Evolutionary conservation across 192 early-diverging fungal genomes (phyloP), one percentile per base, ranked within the genome.

Genomic region (Entomortierella lignicola): DNA sequence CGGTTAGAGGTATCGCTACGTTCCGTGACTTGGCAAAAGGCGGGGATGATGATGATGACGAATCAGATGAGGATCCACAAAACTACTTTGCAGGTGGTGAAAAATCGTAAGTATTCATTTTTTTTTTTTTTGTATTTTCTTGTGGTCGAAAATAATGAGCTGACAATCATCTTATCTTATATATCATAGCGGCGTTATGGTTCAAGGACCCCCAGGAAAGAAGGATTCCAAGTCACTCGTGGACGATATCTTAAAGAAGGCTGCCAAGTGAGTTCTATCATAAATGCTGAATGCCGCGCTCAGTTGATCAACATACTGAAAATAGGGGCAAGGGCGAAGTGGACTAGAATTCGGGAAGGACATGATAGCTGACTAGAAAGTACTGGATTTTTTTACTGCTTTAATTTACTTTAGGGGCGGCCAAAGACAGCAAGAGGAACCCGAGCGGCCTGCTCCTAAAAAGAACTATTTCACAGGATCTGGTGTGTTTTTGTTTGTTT

Each of bases 61-160:
- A 72, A 11, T 57, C 81, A 18, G 84, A 91, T 23, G 84, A 89
- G 15, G 91, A 91, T 25, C 69, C 66, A 20, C 81, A 92, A 68
- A 90, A 92, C 65, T 95, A 89, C 69, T 99, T 92, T 87, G 90
- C 96, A 21, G 98, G 97, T 6, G 98, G 98, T 31, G 97, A 98
- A 81, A 94, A 94, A 79, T 96, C 94, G 83, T 96, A 88, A n/a
- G 95, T 91, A 44, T 2, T 53, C 55, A 72, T 30, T 25, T n/a
- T n/a, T n/a, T n/a, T n/a, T n/a, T n/a, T n/a, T n/a, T n/a, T n/a
- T n/a, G n/a, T n/a, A n/a, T n/a, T n/a, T n/a, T n/a, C n/a, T n/a
- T n/a, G n/a, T n/a, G n/a, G n/a, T n/a, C n/a, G n/a, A n/a, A n/a
- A n/a, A n/a, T n/a, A n/a, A n/a, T n/a, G n/a, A n/a, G n/a, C n/a